Evolutionary conservation across 306 rosid species (phyloP).

Genomic region (Carpinus viminea): DNA sequence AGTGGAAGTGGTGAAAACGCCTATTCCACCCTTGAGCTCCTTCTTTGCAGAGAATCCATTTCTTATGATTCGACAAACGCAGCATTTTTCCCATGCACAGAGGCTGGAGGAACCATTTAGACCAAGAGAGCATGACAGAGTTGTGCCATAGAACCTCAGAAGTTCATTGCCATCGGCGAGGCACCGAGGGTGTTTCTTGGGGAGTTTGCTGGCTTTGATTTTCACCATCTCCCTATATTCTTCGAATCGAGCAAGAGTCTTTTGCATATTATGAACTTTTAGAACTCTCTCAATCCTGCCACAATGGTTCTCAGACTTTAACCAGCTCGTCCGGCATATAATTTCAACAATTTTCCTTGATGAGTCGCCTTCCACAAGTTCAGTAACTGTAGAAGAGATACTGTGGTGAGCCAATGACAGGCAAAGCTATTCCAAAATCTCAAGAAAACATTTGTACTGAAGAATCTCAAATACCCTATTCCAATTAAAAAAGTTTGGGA

Average conservation of each 20-base stretch:
- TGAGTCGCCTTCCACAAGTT: conserved; percentile 90
- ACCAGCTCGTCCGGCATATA: conserved; percentile 83
- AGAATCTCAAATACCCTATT: too few species aligned
- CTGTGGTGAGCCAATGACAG: conserved; percentile 8
- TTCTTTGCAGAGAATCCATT: conserved; percentile 82
- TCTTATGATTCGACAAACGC: conserved; percentile 84
- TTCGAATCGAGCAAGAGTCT: conserved; percentile 80
- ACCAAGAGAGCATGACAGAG: conserved; percentile 73
- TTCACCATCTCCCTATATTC: conserved; percentile 88
- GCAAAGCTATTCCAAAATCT: neutral
- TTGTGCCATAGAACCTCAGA: conserved; percentile 83
- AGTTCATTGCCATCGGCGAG: conserved; percentile 95
- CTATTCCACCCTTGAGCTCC: conserved; percentile 82
- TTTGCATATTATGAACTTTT: conserved; percentile 97
- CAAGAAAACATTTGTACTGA: neutral
- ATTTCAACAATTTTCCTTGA: conserved; percentile 91
- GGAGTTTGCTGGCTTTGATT: conserved; percentile 83
- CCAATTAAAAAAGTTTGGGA: conserved; percentile 8
- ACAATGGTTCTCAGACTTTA: conserved; percentile 69
- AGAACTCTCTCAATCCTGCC: conserved; percentile 79
- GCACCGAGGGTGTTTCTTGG: conserved; percentile 93
- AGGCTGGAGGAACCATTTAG: conserved; percentile 75
- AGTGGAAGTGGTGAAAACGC: conserved; percentile 92
- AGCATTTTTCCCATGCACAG: conserved; percentile 69
- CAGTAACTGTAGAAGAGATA: conserved; percentile 61